Evolutionary conservation across 169 alveolate genomes (phyloP).

Genomic region (Cyclospora cayetanensis): DNA sequence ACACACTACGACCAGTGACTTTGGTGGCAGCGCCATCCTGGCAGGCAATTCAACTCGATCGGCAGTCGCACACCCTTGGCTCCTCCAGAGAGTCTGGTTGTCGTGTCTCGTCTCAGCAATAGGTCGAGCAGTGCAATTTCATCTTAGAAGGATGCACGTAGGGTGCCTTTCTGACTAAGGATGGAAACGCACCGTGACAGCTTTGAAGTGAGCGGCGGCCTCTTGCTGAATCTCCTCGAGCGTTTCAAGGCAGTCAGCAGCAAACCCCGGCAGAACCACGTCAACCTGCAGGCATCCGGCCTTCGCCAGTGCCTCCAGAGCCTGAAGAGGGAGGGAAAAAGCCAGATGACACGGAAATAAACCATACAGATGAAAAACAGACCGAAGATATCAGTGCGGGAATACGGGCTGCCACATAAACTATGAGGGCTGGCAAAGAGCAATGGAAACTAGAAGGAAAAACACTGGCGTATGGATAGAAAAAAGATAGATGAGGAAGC

Average conservation of each 20-base stretch:
- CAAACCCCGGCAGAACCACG: constrained; percentile 65
- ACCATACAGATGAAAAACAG: background rate
- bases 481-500: no score
- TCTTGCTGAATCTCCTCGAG: constrained; percentile 33
- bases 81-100: background rate
- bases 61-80: background rate
- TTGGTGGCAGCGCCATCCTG: no score
- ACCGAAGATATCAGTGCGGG: background rate
- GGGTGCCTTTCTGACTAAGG: no score
- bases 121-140: background rate
- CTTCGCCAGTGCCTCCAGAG: constrained; percentile 33
- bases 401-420: no score
- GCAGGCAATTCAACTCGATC: no score
- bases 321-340: constrained; percentile 35
- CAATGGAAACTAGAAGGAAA: no score
- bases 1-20: no score
- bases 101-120: background rate
- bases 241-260: constrained; percentile 66
- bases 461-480: no score
- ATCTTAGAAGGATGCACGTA: background rate
- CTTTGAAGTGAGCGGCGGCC: background rate
- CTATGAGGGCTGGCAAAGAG: no score
- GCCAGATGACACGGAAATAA: background rate
- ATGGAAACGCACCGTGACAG: background rate
- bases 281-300: constrained; percentile 48